These are phyloP conservation scores for Capsicum pubescens DNA, from an alignment of 257 asterid species.

Conservation along the genomic window DNA sequence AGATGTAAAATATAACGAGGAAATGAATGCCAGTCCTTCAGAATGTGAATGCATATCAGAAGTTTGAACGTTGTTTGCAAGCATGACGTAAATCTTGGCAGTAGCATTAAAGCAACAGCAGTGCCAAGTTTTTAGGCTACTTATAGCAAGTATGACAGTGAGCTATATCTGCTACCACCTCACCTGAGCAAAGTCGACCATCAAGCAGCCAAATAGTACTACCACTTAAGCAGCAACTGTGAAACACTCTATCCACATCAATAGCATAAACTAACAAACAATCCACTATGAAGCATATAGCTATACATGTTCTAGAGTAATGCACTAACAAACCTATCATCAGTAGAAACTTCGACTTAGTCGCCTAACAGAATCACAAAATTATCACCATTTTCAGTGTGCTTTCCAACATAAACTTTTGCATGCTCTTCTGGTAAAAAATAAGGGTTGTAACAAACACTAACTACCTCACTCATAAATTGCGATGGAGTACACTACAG, in stretches of 20 bases:
- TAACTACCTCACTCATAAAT: background rate
- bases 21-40: conserved; percentile 27
- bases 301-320: background rate
- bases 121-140: background rate
- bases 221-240: background rate
- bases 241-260: background rate
- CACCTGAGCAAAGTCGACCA: background rate
- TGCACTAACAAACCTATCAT: background rate
- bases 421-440: background rate
- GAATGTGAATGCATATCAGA: conserved; percentile 14
- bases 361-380: background rate
- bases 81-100: background rate
- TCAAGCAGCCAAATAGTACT: conserved; percentile 7
- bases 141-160: background rate
- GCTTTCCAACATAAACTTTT: background rate
- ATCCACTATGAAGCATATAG: background rate
- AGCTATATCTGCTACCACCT: background rate
- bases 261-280: conserved; percentile 15
- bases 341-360: background rate
- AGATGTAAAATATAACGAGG: conserved; percentile 34
- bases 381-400: conserved; percentile 3
- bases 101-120: conserved; percentile 2
- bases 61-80: background rate
- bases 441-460: background rate
- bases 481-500: background rate